These are phyloP conservation scores for Ramularia endophylla DNA, from an alignment of 2,329 filamentous ascomycete species.

Conservation along the genomic window DNA sequence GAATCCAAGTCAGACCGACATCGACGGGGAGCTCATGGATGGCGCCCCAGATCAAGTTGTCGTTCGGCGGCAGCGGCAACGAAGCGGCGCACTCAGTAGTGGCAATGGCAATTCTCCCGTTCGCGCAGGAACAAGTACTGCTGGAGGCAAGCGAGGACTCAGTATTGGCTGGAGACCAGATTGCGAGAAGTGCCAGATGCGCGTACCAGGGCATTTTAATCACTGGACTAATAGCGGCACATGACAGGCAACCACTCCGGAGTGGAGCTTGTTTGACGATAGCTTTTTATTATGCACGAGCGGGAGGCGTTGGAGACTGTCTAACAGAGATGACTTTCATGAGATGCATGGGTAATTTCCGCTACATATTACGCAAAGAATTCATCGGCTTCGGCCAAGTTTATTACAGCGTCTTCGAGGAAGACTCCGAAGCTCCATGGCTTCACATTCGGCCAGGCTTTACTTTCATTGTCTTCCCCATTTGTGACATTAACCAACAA, in stretches of 20 bases:
- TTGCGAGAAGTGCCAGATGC: constrained; percentile 43
- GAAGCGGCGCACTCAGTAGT: constrained; percentile 30
- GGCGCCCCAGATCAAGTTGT: constrained; percentile 18
- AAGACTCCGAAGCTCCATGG: constrained; percentile 5
- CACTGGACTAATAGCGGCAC: constrained; percentile 27
- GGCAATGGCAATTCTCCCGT: constrained; percentile 21
- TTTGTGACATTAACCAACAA: not conserved
- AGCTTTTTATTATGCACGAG: constrained; percentile 7
- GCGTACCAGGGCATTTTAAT: constrained; percentile 46
- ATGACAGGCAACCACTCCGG: too few species aligned
- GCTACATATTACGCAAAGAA: not conserved
- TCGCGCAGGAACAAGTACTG: constrained; percentile 7
- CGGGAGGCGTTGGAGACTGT: constrained; percentile 13
- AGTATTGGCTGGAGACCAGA: constrained; percentile 46
- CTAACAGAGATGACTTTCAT: constrained; percentile 5
- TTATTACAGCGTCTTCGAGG: not conserved
- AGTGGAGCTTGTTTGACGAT: constrained; percentile 22
- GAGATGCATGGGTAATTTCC: too few species aligned
- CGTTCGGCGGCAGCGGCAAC: constrained; percentile 30
- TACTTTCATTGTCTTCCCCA: not conserved
- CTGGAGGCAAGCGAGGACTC: constrained; percentile 30
- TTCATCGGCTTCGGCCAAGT: not conserved
- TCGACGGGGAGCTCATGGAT: constrained; percentile 20
- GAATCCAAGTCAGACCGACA: constrained; percentile 5
- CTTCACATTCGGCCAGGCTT: constrained; percentile 5